A percentile compares a stretch with the other conserved stretches of the same genome.
Conservation (phyloP, 371 early-diverging fungal species). For the Choanephora cucurbitarum region DNA sequence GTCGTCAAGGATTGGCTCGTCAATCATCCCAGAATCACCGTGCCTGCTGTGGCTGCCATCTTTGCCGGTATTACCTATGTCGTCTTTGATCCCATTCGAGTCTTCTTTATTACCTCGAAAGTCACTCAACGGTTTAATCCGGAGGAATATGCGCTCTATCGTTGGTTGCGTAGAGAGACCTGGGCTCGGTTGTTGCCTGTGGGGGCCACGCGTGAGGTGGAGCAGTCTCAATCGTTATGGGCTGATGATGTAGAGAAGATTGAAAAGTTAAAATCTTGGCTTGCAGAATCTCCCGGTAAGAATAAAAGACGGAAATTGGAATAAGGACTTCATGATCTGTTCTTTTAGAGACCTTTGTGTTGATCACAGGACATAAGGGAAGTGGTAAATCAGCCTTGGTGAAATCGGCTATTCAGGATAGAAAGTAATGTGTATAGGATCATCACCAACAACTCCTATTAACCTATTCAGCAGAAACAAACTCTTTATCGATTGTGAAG, state of each 20-base stretch:
- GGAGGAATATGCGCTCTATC: constrained; percentile 61
- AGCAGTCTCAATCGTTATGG: constrained; percentile 45
- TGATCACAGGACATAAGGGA: constrained; percentile 64
- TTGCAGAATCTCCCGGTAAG: constrained; percentile 71
- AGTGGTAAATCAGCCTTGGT: constrained; percentile 63
- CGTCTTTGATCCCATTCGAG: constrained; percentile 90
- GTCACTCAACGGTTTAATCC: constrained; percentile 77
- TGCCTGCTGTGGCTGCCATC: constrained; percentile 75
- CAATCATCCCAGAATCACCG: constrained; percentile 70
- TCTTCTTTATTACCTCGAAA: constrained; percentile 83
- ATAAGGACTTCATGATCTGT: background rate
- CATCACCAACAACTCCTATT: too few species aligned
- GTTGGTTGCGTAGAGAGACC: constrained; percentile 68
- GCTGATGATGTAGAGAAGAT: constrained; percentile 64
- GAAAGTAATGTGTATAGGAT: constrained; percentile 31
- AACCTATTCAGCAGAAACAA: constrained; percentile 55
- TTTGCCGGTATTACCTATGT: constrained; percentile 79
- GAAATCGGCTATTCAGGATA: constrained; percentile 52
- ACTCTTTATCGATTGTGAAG: constrained; percentile 79
- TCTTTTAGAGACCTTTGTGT: constrained; percentile 57
- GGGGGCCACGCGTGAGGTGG: background rate
- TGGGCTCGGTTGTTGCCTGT: constrained; percentile 45
- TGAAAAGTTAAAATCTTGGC: constrained; percentile 57
- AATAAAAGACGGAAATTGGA: background rate
- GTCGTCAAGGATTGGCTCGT: constrained; percentile 69